Percentiles rank a stretch among this genome's conserved stretches.
Evolutionary conservation across 257 asterid species (phyloP).

Genomic region (Fraxinus cuspidata): DNA sequence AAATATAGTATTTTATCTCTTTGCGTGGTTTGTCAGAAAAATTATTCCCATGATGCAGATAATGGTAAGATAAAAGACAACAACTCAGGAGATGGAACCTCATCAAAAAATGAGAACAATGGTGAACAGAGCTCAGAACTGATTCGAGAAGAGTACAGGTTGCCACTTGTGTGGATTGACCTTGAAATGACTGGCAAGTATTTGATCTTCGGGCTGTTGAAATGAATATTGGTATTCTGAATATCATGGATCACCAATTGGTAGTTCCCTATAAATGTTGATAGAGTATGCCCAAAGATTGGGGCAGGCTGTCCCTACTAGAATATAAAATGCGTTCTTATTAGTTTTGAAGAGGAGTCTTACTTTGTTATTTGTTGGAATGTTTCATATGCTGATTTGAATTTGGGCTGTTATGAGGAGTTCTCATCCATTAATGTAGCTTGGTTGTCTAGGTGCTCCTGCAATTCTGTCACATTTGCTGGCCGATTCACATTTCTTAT

Average conservation of each 20-base stretch:
- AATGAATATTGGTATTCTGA: conserved; percentile 11
- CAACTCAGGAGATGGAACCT: conserved; percentile 33
- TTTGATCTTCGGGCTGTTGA: conserved; percentile 7
- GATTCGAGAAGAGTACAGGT: conserved; percentile 43
- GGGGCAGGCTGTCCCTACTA: background rate
- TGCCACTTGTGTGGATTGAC: conserved; percentile 98
- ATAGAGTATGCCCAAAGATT: background rate
- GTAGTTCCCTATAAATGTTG: background rate
- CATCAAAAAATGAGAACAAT: conserved; percentile 31
- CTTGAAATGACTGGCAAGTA: conserved; percentile 92
- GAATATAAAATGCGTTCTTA: conserved; percentile 5
- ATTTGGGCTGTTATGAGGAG: background rate
- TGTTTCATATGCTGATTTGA: background rate
- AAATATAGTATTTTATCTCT: background rate
- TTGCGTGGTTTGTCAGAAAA: background rate
- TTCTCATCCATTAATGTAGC: background rate
- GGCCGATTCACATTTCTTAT: conserved; percentile 11
- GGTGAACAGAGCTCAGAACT: conserved; percentile 33
- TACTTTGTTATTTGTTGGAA: conserved; percentile 14
- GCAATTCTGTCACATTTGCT: conserved; percentile 6
- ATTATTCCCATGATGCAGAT: conserved; percentile 36
- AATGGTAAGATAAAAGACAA: conserved; percentile 34
- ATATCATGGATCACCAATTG: conserved; percentile 10
- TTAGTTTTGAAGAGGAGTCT: background rate
- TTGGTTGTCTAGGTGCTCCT: conserved; percentile 3